A percentile compares a stretch with the other conserved stretches of the same genome.
phyloP scores from a whole-genome alignment of 2,329 filamentous ascomycete genomes.

The Cercospora sp. region DNA sequence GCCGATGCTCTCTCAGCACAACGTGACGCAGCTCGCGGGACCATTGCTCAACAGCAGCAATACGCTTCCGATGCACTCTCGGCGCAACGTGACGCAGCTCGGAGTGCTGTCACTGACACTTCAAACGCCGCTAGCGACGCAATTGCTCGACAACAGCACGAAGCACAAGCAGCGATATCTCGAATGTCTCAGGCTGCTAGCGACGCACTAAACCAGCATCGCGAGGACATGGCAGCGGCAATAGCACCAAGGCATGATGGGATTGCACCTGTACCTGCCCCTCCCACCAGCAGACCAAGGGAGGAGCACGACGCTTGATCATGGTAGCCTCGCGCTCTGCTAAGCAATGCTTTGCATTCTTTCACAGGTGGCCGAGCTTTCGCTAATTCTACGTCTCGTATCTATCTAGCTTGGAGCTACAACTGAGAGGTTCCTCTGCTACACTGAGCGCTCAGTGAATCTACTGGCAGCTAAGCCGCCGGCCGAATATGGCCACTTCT shows the following conservation, averaged over 20 bases:
- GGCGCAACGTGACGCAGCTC: slow-evolving; percentile 4
- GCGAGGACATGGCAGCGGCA: slow-evolving; percentile 3
- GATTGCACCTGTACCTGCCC: background rate
- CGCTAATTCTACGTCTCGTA: background rate
- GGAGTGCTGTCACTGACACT: slow-evolving; percentile 7
- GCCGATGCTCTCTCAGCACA: slow-evolving; percentile 2
- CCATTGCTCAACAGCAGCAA: slow-evolving; percentile 12
- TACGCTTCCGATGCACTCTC: background rate
- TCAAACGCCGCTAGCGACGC: slow-evolving; percentile 3
- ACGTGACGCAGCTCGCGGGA: slow-evolving; percentile 6
- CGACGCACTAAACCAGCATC: slow-evolving; percentile 5
- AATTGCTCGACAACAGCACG: slow-evolving; percentile 8
- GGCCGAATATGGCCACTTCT: background rate
- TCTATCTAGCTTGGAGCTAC: background rate
- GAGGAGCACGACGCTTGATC: background rate
- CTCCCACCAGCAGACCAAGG: background rate
- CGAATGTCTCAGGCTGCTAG: slow-evolving; percentile 11
- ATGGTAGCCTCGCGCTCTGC: background rate
- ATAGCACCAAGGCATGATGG: slow-evolving; percentile 10
- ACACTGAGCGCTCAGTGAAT: background rate
- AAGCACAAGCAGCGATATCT: slow-evolving; percentile 8
- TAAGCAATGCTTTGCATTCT: background rate
- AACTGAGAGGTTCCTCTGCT: background rate
- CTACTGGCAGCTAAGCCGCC: background rate
- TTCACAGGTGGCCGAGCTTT: background rate